A percentile compares a stretch with the other conserved stretches of the same genome.
Conservation (phyloP, 495 filamentous ascomycete species). For the Tuber brumale region DNA sequence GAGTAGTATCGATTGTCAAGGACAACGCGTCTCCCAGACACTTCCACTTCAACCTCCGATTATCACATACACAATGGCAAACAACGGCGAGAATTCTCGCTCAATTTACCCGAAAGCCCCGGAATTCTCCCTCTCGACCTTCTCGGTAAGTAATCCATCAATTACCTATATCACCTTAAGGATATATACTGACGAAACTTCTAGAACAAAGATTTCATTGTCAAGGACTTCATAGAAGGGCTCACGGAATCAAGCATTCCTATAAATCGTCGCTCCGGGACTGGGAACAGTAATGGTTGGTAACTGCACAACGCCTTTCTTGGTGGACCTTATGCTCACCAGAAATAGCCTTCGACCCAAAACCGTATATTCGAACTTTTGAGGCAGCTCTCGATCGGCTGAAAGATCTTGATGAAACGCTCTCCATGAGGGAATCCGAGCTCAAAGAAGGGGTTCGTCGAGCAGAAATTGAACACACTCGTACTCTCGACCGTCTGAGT, state of each 20-base stretch:
- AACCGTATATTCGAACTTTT: slow-evolving; percentile 92
- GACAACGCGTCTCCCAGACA: not conserved
- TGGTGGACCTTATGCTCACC: not conserved
- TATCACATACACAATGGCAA: slow-evolving; percentile 32
- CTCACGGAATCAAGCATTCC: slow-evolving; percentile 80
- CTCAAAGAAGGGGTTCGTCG: slow-evolving; percentile 78
- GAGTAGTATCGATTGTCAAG: not conserved
- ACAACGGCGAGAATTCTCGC: slow-evolving; percentile 42
- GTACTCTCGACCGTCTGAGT: slow-evolving; percentile 76
- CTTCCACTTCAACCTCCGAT: slow-evolving; percentile 16
- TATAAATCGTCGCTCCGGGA: slow-evolving; percentile 62
- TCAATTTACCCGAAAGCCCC: slow-evolving; percentile 57
- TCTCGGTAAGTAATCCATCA: slow-evolving; percentile 46
- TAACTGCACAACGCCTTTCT: not conserved
- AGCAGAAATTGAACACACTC: slow-evolving; percentile 84
- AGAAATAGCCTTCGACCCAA: slow-evolving; percentile 74
- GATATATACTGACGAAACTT: slow-evolving; percentile 12
- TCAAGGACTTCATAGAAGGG: slow-evolving; percentile 91
- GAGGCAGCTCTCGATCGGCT: slow-evolving; percentile 75
- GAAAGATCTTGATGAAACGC: slow-evolving; percentile 70
- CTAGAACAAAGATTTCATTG: slow-evolving; percentile 79
- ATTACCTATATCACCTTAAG: not conserved
- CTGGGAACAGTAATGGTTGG: not conserved
- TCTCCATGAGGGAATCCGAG: slow-evolving; percentile 82
- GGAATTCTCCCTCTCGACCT: slow-evolving; percentile 64